These are phyloP conservation scores for Phytophthora syringae DNA, from an alignment of 352 stramenopile species.

Conservation along the genomic window DNA sequence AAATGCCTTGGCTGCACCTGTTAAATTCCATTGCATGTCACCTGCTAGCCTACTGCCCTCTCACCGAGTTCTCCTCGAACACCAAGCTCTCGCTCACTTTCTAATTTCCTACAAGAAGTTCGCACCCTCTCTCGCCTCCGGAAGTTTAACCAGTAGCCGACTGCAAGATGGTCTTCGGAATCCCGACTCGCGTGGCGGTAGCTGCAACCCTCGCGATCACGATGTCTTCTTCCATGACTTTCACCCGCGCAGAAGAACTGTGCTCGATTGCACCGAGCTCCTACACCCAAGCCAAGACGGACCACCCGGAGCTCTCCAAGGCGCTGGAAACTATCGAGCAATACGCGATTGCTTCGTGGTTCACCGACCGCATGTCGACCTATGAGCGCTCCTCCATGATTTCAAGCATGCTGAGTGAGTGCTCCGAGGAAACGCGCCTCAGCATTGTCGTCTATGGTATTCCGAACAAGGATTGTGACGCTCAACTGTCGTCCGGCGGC, in stretches of 20 bases:
- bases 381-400: slow-evolving; percentile 30
- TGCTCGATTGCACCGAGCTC: slow-evolving; percentile 38
- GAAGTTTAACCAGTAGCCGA: background rate
- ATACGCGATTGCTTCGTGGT: slow-evolving; percentile 58
- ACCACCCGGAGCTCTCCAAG: slow-evolving; percentile 38
- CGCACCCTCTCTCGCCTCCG: slow-evolving; percentile 3
- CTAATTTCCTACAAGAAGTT: slow-evolving; percentile 21
- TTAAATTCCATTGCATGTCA: background rate
- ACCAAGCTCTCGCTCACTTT: slow-evolving; percentile 22
- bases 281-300: slow-evolving; percentile 38
- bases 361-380: slow-evolving; percentile 45
- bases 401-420: slow-evolving; percentile 36
- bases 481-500: slow-evolving; percentile 42
- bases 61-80: slow-evolving; percentile 12
- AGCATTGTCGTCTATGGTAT: slow-evolving; percentile 68
- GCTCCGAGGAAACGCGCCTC: slow-evolving; percentile 40
- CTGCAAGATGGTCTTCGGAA: slow-evolving; percentile 21
- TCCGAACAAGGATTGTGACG: slow-evolving; percentile 66
- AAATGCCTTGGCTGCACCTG: background rate
- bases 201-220: slow-evolving; percentile 11
- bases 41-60: too few species aligned
- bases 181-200: slow-evolving; percentile 2
- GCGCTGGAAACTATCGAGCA: slow-evolving; percentile 46
- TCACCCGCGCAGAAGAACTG: slow-evolving; percentile 27
- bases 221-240: background rate